Percentiles rank a stretch among this genome's conserved stretches.
Conservation (phyloP, 139 green algal genomes). For the Chlorella sp. region DNA sequence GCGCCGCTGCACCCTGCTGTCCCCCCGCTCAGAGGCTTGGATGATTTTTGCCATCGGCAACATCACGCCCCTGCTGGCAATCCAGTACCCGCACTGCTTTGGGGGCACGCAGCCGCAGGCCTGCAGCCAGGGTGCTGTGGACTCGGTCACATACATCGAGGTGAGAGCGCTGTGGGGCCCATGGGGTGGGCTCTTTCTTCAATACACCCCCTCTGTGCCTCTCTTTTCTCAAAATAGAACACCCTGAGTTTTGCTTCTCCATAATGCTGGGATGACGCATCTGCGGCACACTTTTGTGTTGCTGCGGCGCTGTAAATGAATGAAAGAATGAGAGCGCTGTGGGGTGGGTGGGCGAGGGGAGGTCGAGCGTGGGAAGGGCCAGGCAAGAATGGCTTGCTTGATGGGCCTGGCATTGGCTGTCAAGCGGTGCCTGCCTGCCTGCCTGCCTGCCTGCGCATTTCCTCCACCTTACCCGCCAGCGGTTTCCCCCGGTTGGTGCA, state of each 20-base stretch:
- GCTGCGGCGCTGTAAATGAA: too few relatives aligned
- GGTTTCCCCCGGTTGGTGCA: background rate
- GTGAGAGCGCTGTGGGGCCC: too few relatives aligned
- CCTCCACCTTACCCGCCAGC: background rate
- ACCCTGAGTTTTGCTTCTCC: too few relatives aligned
- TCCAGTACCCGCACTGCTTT: slow-evolving; percentile 31
- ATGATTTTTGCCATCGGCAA: slow-evolving; percentile 43
- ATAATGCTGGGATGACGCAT: too few relatives aligned
- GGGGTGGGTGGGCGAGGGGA: background rate
- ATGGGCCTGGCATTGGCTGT: background rate
- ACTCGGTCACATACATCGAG: slow-evolving; percentile 34
- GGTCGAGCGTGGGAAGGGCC: background rate
- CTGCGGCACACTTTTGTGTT: too few relatives aligned
- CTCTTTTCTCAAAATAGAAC: too few relatives aligned
- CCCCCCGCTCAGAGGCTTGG: background rate
- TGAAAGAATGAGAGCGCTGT: too few relatives aligned
- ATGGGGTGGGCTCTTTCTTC: too few relatives aligned
- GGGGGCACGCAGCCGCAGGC: background rate
- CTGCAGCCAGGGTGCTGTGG: background rate
- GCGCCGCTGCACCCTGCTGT: too few relatives aligned
- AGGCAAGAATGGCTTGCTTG: background rate
- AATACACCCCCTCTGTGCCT: too few relatives aligned
- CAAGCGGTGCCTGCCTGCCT: background rate
- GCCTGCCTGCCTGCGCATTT: background rate
- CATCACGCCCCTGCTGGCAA: slow-evolving; percentile 35